A percentile compares a stretch with the other conserved stretches of the same genome.
Evolutionary conservation across 192 early-diverging fungal species (phyloP).

Genomic region (Mortierella alpina): DNA sequence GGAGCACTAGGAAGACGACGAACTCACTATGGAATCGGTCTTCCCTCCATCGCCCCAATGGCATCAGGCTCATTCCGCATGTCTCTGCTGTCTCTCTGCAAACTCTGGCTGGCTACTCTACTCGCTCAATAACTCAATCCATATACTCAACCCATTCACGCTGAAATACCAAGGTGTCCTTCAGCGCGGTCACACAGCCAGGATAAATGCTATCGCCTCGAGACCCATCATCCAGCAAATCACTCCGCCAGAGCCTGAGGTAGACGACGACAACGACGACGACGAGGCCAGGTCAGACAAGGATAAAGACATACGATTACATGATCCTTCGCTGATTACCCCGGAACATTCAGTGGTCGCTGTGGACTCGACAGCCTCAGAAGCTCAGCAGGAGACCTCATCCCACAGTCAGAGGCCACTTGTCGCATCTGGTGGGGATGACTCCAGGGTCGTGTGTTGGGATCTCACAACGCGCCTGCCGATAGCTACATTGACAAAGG

Average conservation of each 20-base stretch:
- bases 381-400: not conserved
- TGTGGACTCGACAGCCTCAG: not conserved
- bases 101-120: slow-evolving; percentile 40
- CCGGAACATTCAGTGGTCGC: too few species aligned
- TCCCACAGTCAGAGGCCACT: not conserved
- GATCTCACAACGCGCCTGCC: slow-evolving; percentile 7
- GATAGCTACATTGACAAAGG: slow-evolving; percentile 1
- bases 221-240: not conserved
- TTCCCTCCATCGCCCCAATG: slow-evolving; percentile 51
- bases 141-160: slow-evolving; percentile 46
- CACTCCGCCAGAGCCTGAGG: not conserved
- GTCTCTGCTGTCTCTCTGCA: slow-evolving; percentile 19
- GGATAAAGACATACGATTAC: too few species aligned
- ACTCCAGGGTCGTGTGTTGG: slow-evolving; percentile 32
- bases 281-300: too few species aligned
- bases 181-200: not conserved
- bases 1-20: not conserved
- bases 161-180: slow-evolving; percentile 32
- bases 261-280: too few species aligned
- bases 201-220: slow-evolving; percentile 31
- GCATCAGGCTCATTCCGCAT: slow-evolving; percentile 46
- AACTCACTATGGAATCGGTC: slow-evolving; percentile 20
- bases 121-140: slow-evolving; percentile 39
- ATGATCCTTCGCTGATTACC: too few species aligned
- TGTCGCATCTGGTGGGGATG: slow-evolving; percentile 28